Evolutionary conservation across 495 filamentous ascomycete genomes (phyloP), one percentile per base, ranked within the genome.

Genomic region (Cenococcum geophilum): DNA sequence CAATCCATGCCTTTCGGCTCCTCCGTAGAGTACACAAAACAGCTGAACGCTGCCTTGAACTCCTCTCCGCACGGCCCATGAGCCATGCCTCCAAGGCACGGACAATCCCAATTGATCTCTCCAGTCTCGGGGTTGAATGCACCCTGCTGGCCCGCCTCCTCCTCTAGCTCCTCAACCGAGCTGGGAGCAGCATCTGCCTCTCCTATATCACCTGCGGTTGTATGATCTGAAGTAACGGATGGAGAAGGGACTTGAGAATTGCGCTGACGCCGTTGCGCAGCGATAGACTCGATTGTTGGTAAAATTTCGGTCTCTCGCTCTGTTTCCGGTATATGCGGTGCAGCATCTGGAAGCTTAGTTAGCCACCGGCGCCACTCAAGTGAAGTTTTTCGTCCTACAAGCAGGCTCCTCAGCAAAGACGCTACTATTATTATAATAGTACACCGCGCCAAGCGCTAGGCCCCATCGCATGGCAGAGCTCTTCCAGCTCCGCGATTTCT

Each of bases 81-180:
- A 9, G 93, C 93, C 93, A 98, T 98, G 27, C 93, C 93, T 52
- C 93, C 93, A 23, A 98, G 78, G 71, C 93, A 98, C 20, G 95
- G 93, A 75, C 93, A 98, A 72, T 97, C 93, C 95, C 95, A 98
- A 79, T 98, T 97, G 76, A 98, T 98, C 81, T 97, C 93, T 64
- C 93, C 93, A 9, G 93, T 98, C 80, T 97, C 95, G 12, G 90
- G 89, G 74, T 98, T 92, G 77, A 97, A 98, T 0, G 93, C 93
- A 21, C 92, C 93, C 73, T 97, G 83, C 63, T 90, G 80, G 55
- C 74, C 80, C 21, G 91, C 90, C 74, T 97, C 89, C 51, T 88
- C 82, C 74, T 93, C 86, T 16, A 93, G 76, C 5, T 82, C 85
- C 63, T 84, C 63, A 43, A 73, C 14, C 60, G 64, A 27, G 63